phyloP scores from a whole-genome alignment of 331 rosid genomes.

The Malus hybrid region DNA sequence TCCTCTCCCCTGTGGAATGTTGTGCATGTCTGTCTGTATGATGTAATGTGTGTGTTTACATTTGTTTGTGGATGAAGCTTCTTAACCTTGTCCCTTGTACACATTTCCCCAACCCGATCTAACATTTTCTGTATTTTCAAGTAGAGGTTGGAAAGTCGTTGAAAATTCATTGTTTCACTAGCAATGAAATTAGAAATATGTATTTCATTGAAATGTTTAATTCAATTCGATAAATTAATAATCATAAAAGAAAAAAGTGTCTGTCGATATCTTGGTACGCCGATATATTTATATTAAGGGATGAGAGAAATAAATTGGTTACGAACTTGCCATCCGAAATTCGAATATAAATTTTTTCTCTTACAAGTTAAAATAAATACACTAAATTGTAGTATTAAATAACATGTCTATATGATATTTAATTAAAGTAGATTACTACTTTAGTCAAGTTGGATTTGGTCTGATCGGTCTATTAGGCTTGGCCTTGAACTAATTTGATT shows the following conservation, averaged over 20 bases:
- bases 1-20: constrained; percentile 22
- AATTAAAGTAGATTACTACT: too few species aligned
- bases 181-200: not conserved
- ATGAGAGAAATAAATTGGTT: not conserved
- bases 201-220: not conserved
- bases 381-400: too few species aligned
- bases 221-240: not conserved
- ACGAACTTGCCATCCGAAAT: too few species aligned
- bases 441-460: too few species aligned
- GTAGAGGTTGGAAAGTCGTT: not conserved
- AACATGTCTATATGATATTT: too few species aligned
- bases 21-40: constrained; percentile 16
- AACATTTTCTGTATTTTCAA: constrained; percentile 15
- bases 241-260: not conserved
- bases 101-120: constrained; percentile 30
- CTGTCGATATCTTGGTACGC: not conserved
- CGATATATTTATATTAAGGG: too few species aligned
- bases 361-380: too few species aligned
- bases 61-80: constrained; percentile 25
- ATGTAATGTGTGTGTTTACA: constrained; percentile 29
- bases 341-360: too few species aligned
- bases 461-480: not conserved
- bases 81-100: constrained; percentile 16
- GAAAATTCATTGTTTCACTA: not conserved
- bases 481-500: not conserved